A percentile compares a stretch with the other conserved stretches of the same genome.
Evolutionary conservation across 495 filamentous ascomycete genomes (phyloP).

Genomic region (Amniculicola lignicola): DNA sequence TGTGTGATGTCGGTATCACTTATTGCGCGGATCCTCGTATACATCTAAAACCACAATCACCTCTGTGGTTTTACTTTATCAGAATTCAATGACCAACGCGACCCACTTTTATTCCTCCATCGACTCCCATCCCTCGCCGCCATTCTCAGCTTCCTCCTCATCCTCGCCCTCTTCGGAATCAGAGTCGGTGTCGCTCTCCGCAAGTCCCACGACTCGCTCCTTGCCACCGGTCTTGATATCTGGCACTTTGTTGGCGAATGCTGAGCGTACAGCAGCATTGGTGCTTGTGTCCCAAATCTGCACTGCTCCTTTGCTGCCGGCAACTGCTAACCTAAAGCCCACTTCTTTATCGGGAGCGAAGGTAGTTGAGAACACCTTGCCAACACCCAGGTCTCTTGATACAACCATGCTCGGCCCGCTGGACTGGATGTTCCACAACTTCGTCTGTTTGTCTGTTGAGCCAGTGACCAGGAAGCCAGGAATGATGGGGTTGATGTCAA

Average conservation of each 20-base stretch:
- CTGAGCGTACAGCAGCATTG: conserved; percentile 80
- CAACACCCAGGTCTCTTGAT: conserved; percentile 83
- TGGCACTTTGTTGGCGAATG: conserved; percentile 72
- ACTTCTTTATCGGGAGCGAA: conserved; percentile 90
- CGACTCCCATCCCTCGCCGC: conserved; percentile 69
- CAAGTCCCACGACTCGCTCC: conserved; percentile 73
- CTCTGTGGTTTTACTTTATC: too few relatives aligned
- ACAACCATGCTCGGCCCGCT: conserved; percentile 82
- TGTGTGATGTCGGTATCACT: too few relatives aligned
- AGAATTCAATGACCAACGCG: too few relatives aligned
- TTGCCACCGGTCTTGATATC: conserved; percentile 60
- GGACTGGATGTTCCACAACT: conserved; percentile 90
- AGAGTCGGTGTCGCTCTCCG: conserved; percentile 59
- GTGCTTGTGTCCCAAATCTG: conserved; percentile 97
- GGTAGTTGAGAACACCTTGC: conserved; percentile 84
- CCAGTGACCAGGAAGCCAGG: conserved; percentile 92
- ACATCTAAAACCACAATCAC: too few relatives aligned
- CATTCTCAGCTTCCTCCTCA: conserved; percentile 49
- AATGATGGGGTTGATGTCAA: conserved; percentile 84
- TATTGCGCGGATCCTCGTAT: too few relatives aligned
- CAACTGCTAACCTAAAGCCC: conserved; percentile 85
- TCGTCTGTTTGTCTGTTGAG: conserved; percentile 88
- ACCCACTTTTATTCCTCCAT: conserved; percentile 92
- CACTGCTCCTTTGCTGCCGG: conserved; percentile 89
- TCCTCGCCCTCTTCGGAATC: conserved; percentile 57